Percentiles rank a stretch among this genome's conserved stretches.
phyloP scores from a whole-genome alignment of 164 flowering plant species.

The Berberis thunbergii region DNA sequence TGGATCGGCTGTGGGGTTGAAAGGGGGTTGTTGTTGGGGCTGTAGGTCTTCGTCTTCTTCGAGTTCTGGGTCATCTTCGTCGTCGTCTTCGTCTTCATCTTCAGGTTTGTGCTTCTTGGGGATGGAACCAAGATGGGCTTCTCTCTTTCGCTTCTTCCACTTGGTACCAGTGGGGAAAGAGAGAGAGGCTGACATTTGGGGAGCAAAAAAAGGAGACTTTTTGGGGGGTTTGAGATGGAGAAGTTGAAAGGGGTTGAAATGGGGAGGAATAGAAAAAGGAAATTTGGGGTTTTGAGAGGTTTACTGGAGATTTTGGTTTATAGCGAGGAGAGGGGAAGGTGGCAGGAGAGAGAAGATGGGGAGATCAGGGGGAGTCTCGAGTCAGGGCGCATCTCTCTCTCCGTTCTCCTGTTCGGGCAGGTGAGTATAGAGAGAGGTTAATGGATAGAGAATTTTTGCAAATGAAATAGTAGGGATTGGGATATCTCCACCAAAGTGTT shows the following conservation, averaged over 20 bases:
- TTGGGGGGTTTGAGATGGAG: background rate
- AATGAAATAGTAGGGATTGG: too few species aligned
- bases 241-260: background rate
- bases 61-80: slow-evolving; percentile 27
- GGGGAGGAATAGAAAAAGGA: background rate
- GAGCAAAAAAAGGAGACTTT: background rate
- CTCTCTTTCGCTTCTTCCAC: slow-evolving; percentile 58
- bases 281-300: too few species aligned
- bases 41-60: slow-evolving; percentile 26
- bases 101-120: slow-evolving; percentile 9
- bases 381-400: too few species aligned
- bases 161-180: slow-evolving; percentile 18
- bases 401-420: too few species aligned
- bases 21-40: background rate
- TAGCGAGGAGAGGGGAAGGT: too few species aligned
- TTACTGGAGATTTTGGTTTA: too few species aligned
- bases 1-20: background rate
- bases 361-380: too few species aligned
- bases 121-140: slow-evolving; percentile 3
- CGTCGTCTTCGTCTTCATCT: slow-evolving; percentile 36
- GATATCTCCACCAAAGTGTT: too few species aligned
- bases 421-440: too few species aligned
- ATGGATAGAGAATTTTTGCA: too few species aligned
- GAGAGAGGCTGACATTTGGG: slow-evolving; percentile 59
- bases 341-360: too few species aligned